Percentiles rank a stretch among this genome's conserved stretches.
Evolutionary conservation across 2,329 filamentous ascomycete species (phyloP).

Genomic region (Claviceps sp.): DNA sequence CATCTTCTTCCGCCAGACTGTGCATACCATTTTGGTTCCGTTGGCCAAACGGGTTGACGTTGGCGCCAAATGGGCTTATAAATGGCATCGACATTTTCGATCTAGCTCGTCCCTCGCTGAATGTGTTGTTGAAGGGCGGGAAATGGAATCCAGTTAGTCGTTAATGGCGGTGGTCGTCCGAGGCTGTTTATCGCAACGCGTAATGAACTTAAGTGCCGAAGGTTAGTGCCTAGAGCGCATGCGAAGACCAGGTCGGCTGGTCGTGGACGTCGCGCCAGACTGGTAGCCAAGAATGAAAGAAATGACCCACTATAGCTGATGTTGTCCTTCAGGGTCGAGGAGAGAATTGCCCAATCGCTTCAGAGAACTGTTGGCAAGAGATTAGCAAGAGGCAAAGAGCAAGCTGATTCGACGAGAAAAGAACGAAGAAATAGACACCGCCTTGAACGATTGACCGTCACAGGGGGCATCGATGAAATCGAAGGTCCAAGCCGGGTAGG

Average conservation of each 20-base stretch:
- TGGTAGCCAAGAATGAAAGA: background rate
- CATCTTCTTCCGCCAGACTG: constrained; percentile 68
- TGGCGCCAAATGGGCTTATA: constrained; percentile 55
- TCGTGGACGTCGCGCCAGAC: too few relatives aligned
- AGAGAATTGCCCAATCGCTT: background rate
- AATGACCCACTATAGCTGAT: background rate
- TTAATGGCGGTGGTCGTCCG: background rate
- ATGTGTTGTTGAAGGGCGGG: background rate
- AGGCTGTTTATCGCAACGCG: background rate
- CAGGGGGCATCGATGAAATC: background rate
- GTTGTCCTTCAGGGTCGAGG: background rate
- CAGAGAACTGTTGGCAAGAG: background rate
- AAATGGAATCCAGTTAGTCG: background rate
- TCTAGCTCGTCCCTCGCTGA: background rate
- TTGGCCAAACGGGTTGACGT: constrained; percentile 59
- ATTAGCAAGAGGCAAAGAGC: background rate
- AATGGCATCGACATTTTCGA: constrained; percentile 59
- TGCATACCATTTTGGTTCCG: constrained; percentile 30
- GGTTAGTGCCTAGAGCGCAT: background rate
- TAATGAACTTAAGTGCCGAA: background rate
- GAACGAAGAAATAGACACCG: background rate
- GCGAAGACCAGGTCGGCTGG: background rate
- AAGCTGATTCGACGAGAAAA: background rate
- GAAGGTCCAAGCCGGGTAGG: background rate
- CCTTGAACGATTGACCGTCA: background rate